These are phyloP conservation scores for Lactifluus piperatus DNA, from an alignment of 768 basidiomycete genomes.

Conservation along the genomic window DNA sequence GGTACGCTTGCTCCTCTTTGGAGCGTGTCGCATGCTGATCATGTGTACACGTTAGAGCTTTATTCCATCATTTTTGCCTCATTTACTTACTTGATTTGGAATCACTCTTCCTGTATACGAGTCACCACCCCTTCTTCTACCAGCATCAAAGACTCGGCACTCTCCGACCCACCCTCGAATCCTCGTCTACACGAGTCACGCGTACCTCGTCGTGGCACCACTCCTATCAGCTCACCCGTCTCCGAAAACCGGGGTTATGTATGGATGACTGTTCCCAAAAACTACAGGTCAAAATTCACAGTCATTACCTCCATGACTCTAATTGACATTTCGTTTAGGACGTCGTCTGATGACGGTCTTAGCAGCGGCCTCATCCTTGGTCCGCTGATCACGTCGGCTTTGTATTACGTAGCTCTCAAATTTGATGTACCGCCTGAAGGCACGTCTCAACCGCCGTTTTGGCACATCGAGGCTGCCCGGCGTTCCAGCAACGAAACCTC, in stretches of 20 bases:
- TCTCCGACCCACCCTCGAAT: slow-evolving; percentile 7
- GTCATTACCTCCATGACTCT: not conserved
- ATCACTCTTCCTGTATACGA: slow-evolving; percentile 8
- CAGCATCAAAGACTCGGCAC: not conserved
- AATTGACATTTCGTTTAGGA: slow-evolving; percentile 34
- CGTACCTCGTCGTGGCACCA: slow-evolving; percentile 34
- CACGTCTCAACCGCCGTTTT: slow-evolving; percentile 42
- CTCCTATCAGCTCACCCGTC: slow-evolving; percentile 24
- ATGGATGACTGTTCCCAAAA: slow-evolving; percentile 89
- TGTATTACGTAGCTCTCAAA: slow-evolving; percentile 46
- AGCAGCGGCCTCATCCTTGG: slow-evolving; percentile 77
- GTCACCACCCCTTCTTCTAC: not conserved
- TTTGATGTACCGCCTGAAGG: slow-evolving; percentile 24
- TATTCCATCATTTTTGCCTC: slow-evolving; percentile 14
- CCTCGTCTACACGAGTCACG: slow-evolving; percentile 35
- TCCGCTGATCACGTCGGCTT: slow-evolving; percentile 65
- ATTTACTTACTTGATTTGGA: slow-evolving; percentile 17
- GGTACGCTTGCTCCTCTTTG: slow-evolving; percentile 8
- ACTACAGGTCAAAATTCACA: slow-evolving; percentile 58
- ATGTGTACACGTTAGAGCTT: slow-evolving; percentile 8
- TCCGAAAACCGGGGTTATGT: slow-evolving; percentile 59
- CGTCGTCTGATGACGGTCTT: slow-evolving; percentile 78
- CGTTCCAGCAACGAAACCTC: slow-evolving; percentile 38
- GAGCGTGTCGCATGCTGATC: not conserved
- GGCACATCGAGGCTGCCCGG: slow-evolving; percentile 73